Percentiles rank a stretch among this genome's conserved stretches.
Evolutionary conservation across 768 basidiomycete species (phyloP).

Genomic region (Trametes coccinea): DNA sequence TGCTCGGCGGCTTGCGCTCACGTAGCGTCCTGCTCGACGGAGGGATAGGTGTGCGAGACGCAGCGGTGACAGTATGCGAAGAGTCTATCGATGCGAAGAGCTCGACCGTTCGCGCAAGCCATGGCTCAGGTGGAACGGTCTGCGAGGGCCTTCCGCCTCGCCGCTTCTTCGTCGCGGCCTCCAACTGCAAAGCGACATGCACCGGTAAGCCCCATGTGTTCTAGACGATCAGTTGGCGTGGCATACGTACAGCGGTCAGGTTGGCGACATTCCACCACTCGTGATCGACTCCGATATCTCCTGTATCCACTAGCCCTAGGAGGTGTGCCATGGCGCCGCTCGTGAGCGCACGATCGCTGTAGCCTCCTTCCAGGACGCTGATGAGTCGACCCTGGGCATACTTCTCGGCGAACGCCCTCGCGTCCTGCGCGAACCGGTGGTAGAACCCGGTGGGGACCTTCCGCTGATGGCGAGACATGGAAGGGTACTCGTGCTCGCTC

Average conservation of each 20-base stretch:
- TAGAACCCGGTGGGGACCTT: slow-evolving; percentile 88
- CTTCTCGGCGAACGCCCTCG: slow-evolving; percentile 58
- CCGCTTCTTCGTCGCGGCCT: slow-evolving; percentile 63
- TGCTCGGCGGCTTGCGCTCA: slow-evolving; percentile 37
- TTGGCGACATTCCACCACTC: slow-evolving; percentile 69
- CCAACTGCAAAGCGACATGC: slow-evolving; percentile 45
- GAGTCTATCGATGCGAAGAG: slow-evolving; percentile 46
- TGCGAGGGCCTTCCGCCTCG: slow-evolving; percentile 48
- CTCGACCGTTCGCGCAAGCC: slow-evolving; percentile 58
- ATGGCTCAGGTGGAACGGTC: slow-evolving; percentile 42
- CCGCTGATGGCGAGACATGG: slow-evolving; percentile 92
- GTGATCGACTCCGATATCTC: slow-evolving; percentile 25
- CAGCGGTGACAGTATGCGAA: slow-evolving; percentile 21
- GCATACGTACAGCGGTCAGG: slow-evolving; percentile 51
- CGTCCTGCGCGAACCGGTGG: slow-evolving; percentile 76
- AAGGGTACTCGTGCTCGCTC: slow-evolving; percentile 84
- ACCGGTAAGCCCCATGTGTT: neutral
- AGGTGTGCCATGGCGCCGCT: slow-evolving; percentile 86
- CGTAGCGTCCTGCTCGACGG: slow-evolving; percentile 51
- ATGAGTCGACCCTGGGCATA: slow-evolving; percentile 72
- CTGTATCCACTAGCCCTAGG: slow-evolving; percentile 55
- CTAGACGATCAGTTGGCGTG: neutral
- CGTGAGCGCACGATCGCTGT: slow-evolving; percentile 84
- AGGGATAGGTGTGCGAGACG: slow-evolving; percentile 27
- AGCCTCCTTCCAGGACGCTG: slow-evolving; percentile 94